phyloP scores from a whole-genome alignment of 768 basidiomycete genomes.

The Leccinum aurantiacum region DNA sequence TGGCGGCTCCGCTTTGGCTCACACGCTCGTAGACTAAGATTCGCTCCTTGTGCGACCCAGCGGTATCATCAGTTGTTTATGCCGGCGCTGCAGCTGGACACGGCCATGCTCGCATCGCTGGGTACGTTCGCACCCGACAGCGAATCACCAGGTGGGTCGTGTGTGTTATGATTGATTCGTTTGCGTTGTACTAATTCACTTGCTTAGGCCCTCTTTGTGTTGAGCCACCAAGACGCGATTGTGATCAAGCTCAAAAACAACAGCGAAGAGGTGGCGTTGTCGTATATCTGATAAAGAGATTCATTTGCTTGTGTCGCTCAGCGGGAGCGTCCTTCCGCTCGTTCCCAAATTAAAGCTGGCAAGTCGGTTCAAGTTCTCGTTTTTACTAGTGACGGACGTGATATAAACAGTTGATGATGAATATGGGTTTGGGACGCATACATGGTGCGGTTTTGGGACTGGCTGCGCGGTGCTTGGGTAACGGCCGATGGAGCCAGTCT shows the following conservation, averaged over 20 bases:
- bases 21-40: too few species aligned
- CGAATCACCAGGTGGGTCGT: slow-evolving; percentile 60
- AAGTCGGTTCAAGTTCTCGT: too few species aligned
- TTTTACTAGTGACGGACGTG: neutral
- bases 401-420: too few species aligned
- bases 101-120: slow-evolving; percentile 74
- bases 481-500: too few species aligned
- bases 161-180: too few species aligned
- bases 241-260: slow-evolving; percentile 82
- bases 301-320: slow-evolving; percentile 73
- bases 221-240: slow-evolving; percentile 80
- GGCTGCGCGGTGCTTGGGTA: too few species aligned
- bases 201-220: slow-evolving; percentile 56
- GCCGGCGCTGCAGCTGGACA: slow-evolving; percentile 80
- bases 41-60: slow-evolving; percentile 68
- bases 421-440: slow-evolving; percentile 70
- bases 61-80: slow-evolving; percentile 91
- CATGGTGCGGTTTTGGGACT: slow-evolving; percentile 47
- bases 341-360: slow-evolving; percentile 77
- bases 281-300: slow-evolving; percentile 78
- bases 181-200: neutral
- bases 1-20: too few species aligned
- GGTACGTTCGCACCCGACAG: slow-evolving; percentile 54
- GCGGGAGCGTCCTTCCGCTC: slow-evolving; percentile 63
- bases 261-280: slow-evolving; percentile 55